phyloP scores from a whole-genome alignment of 306 rosid genomes.

The Trifolium subterraneum region DNA sequence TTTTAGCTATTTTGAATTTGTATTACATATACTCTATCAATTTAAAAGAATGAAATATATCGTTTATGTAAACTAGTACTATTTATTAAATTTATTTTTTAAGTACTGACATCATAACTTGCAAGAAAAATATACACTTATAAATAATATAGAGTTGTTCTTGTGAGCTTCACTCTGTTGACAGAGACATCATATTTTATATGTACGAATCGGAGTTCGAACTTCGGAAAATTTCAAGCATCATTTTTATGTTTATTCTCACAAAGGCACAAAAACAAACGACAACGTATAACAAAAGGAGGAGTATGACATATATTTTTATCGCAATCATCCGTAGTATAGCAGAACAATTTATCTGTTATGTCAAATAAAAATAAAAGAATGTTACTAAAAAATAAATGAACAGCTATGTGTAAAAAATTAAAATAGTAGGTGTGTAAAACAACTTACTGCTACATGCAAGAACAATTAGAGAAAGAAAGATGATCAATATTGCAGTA shows the following conservation, averaged over 20 bases:
- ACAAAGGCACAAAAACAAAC: no score
- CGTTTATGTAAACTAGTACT: no score
- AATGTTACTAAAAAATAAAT: neutral
- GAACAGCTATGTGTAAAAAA: neutral
- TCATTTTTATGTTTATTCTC: no score
- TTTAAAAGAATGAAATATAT: no score
- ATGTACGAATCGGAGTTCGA: no score
- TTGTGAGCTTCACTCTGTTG: rapidly evolving
- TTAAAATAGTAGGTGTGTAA: neutral
- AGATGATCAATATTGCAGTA: neutral
- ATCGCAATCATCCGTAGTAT: neutral
- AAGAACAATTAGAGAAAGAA: neutral
- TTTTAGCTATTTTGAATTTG: no score
- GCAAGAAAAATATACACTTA: neutral
- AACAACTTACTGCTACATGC: neutral
- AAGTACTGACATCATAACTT: neutral
- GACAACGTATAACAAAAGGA: no score
- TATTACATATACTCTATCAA: no score
- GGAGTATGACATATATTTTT: neutral
- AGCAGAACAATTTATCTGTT: neutral
- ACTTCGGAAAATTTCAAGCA: no score
- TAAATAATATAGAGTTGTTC: no score
- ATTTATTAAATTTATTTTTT: no score
- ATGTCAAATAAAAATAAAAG: neutral
- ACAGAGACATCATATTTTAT: no score